phyloP scores from a whole-genome alignment of 257 asterid species.

The Solanum tarapatanum region DNA sequence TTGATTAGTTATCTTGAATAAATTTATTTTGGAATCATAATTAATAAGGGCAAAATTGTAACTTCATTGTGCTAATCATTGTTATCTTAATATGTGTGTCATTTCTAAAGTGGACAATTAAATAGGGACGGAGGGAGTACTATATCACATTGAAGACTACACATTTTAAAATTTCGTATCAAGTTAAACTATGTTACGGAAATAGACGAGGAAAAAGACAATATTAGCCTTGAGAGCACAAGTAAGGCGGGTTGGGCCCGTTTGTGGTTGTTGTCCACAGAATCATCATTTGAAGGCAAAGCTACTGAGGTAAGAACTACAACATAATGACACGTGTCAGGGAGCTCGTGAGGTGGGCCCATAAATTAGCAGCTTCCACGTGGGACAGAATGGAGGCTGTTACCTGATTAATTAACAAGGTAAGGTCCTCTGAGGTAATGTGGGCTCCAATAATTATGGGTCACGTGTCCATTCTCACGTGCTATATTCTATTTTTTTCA shows the following conservation, averaged over 20 bases:
- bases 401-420: conserved; percentile 23
- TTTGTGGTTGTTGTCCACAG: not conserved
- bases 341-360: conserved; percentile 31
- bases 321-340: conserved; percentile 29
- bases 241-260: not conserved
- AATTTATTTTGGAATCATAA: no score
- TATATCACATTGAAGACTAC: not conserved
- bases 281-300: not conserved
- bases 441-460: conserved; percentile 5
- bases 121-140: no score
- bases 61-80: no score
- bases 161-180: not conserved
- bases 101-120: no score
- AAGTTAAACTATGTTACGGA: not conserved
- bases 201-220: not conserved
- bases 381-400: conserved; percentile 32
- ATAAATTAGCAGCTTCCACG: conserved; percentile 26
- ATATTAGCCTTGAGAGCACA: not conserved
- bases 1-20: no score
- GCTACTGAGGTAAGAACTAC: not conserved
- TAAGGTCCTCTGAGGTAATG: not conserved
- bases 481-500: not conserved
- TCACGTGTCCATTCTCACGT: conserved; percentile 37
- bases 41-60: no score
- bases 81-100: no score